Conservation (phyloP, 768 basidiomycete species). For the Termitomyces sp. region DNA sequence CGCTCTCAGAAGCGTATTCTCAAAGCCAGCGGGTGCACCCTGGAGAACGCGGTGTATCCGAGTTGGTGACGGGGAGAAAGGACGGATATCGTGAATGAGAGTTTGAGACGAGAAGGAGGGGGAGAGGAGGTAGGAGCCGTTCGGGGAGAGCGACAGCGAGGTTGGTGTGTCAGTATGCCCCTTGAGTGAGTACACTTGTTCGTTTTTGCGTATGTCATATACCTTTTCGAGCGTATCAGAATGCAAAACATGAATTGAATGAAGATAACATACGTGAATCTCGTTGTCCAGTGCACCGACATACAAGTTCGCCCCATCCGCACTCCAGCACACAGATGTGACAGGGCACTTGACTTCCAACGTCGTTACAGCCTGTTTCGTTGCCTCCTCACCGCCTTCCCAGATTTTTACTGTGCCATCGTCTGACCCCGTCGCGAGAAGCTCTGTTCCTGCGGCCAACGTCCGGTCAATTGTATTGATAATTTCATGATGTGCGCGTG, state of each 20-base stretch:
- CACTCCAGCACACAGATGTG: constrained; percentile 89
- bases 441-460: constrained; percentile 77
- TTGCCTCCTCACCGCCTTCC: constrained; percentile 78
- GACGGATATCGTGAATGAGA: constrained; percentile 88
- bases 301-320: constrained; percentile 85
- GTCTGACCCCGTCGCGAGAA: constrained; percentile 85
- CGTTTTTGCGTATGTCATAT: constrained; percentile 84
- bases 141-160: constrained; percentile 88
- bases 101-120: constrained; percentile 88
- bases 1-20: constrained; percentile 75
- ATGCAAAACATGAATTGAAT: neutral
- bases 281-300: constrained; percentile 95
- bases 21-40: constrained; percentile 93
- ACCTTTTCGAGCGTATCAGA: constrained; percentile 40
- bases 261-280: constrained; percentile 67
- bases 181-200: constrained; percentile 71
- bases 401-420: constrained; percentile 90
- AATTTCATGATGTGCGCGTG: constrained; percentile 87
- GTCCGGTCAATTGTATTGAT: constrained; percentile 88
- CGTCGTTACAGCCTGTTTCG: constrained; percentile 69
- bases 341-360: constrained; percentile 88
- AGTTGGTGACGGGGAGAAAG: constrained; percentile 83
- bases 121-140: constrained; percentile 81
- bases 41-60: constrained; percentile 73
- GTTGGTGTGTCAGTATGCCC: constrained; percentile 94